A percentile compares a stretch with the other conserved stretches of the same genome.
Evolutionary conservation across 2,329 filamentous ascomycete genomes (phyloP).

Genomic region (Aspergillus brasiliensis): DNA sequence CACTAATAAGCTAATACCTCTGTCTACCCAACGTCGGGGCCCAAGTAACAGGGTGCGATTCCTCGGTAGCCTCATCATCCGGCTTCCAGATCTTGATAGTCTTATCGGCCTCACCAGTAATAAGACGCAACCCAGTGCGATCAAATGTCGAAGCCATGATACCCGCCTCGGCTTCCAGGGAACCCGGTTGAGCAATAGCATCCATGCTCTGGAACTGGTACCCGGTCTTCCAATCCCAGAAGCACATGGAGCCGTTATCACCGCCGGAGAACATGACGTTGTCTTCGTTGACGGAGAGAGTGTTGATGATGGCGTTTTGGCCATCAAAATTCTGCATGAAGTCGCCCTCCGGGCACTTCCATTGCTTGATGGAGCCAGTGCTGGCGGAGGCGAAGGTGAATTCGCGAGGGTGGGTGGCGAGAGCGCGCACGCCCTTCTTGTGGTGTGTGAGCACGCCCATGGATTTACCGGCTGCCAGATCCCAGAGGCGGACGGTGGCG

Average conservation of each 20-base stretch:
- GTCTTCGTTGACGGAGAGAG: constrained; percentile 87
- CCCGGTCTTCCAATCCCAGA: constrained; percentile 99
- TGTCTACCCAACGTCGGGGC: constrained; percentile 76
- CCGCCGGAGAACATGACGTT: constrained; percentile 93
- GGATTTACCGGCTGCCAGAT: constrained; percentile 91
- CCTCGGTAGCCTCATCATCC: constrained; percentile 85
- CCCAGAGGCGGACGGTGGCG: constrained; percentile 88
- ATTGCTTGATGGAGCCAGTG: constrained; percentile 95
- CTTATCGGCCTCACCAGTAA: constrained; percentile 95
- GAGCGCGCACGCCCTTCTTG: constrained; percentile 90
- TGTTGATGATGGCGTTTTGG: constrained; percentile 96
- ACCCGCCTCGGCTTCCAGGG: constrained; percentile 88
- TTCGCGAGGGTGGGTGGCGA: constrained; percentile 84
- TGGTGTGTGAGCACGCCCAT: constrained; percentile 97
- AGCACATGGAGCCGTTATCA: constrained; percentile 94
- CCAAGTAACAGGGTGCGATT: constrained; percentile 92
- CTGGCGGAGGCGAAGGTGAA: constrained; percentile 96
- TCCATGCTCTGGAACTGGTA: constrained; percentile 88
- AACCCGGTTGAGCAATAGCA: constrained; percentile 90
- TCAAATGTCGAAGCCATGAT: constrained; percentile 96
- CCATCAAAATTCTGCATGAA: constrained; percentile 99
- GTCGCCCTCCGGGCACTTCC: constrained; percentile 96
- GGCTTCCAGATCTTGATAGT: constrained; percentile 98
- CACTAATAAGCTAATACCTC: constrained; percentile 62
- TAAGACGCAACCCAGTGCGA: constrained; percentile 80